Evolutionary conservation across 345 rosid species (phyloP).

Genomic region (Luvunga scandens): DNA sequence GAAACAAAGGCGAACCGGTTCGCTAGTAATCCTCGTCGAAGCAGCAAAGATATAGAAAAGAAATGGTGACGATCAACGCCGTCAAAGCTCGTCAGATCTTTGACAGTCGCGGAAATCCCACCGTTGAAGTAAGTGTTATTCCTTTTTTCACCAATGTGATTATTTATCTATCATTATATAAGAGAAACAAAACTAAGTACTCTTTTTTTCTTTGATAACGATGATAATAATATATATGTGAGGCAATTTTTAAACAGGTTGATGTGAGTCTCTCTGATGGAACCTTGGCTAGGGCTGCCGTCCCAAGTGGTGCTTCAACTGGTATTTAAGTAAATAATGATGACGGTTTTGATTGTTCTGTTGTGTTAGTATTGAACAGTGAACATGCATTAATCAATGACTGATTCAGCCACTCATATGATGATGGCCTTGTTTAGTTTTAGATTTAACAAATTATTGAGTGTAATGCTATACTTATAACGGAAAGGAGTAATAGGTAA

Average conservation of each 20-base stretch:
- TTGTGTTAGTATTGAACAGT: neutral
- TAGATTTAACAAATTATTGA: too few relatives aligned
- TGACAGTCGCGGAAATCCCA: constrained; percentile 77
- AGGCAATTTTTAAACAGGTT: constrained; percentile 26
- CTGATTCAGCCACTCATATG: neutral
- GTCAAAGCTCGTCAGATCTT: constrained; percentile 71
- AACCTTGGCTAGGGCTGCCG: constrained; percentile 54
- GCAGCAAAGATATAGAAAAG: constrained; percentile 4
- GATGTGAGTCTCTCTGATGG: constrained; percentile 47
- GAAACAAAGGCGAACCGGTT: neutral
- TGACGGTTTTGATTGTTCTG: neutral
- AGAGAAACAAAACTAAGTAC: too few relatives aligned
- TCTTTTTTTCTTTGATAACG: neutral
- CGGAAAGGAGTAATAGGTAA: too few relatives aligned
- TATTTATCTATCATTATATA: neutral
- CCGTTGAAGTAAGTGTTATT: constrained; percentile 55
- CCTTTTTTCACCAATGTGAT: neutral
- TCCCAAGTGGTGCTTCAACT: constrained; percentile 76
- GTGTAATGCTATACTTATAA: neutral
- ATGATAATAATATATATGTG: neutral
- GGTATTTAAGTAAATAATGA: constrained; percentile 25
- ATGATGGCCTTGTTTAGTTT: neutral
- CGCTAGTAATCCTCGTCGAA: neutral
- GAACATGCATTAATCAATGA: neutral
- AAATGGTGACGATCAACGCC: constrained; percentile 32